phyloP scores from a whole-genome alignment of 1,139 yeast species.

The Neolecta irregularis region DNA sequence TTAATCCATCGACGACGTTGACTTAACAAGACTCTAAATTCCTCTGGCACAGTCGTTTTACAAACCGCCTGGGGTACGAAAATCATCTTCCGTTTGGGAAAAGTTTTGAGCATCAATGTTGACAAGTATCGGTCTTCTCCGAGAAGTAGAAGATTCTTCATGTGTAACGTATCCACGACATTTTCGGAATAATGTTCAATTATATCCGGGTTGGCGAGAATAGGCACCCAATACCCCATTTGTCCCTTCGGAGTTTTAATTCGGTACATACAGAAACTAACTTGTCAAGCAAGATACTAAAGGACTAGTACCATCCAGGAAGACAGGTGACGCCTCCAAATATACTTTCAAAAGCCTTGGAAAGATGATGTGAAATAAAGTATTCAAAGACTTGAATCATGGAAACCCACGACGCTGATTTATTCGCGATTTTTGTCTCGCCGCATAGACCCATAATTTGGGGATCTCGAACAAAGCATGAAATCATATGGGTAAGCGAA shows the following conservation, averaged over 20 bases:
- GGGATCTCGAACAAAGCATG: slow-evolving; percentile 85
- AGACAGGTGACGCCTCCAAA: slow-evolving; percentile 95
- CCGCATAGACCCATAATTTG: slow-evolving; percentile 92
- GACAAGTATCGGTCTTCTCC: slow-evolving; percentile 91
- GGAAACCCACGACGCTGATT: slow-evolving; percentile 77
- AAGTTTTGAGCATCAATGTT: slow-evolving; percentile 78
- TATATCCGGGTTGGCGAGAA: slow-evolving; percentile 87
- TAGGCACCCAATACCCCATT: slow-evolving; percentile 93
- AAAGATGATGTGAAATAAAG: slow-evolving; percentile 88
- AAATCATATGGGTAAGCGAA: slow-evolving; percentile 80
- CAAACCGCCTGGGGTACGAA: slow-evolving; percentile 93
- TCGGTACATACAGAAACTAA: slow-evolving; percentile 87
- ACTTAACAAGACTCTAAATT: slow-evolving; percentile 64
- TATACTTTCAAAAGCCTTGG: slow-evolving; percentile 90
- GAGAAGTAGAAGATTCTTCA: slow-evolving; percentile 68
- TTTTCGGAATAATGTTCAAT: slow-evolving; percentile 90
- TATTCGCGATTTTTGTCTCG: slow-evolving; percentile 87
- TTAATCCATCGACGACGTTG: slow-evolving; percentile 98
- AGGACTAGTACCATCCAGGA: too few species aligned
- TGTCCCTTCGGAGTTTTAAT: slow-evolving; percentile 84
- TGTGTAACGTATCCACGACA: slow-evolving; percentile 73
- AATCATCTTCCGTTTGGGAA: slow-evolving; percentile 85
- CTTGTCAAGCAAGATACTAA: too few species aligned
- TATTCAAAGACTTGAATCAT: slow-evolving; percentile 93
- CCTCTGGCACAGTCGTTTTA: slow-evolving; percentile 81